phyloP scores from a whole-genome alignment of 2,329 filamentous ascomycete species.

The Pestalotiopsis sp. region DNA sequence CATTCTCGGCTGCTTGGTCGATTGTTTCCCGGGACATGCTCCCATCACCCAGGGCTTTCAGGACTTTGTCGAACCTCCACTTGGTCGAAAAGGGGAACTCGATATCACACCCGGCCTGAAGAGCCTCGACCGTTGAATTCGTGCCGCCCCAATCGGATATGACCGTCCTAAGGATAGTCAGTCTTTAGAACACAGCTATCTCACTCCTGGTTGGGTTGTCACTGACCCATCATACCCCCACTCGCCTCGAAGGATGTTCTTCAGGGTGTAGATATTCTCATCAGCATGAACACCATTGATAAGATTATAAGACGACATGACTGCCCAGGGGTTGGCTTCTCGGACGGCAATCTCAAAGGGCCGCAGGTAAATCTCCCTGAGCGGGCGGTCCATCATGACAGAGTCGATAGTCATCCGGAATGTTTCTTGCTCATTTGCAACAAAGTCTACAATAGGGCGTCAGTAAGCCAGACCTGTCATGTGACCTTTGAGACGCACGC shows the following conservation, averaged over 20 bases:
- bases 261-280: slow-evolving; percentile 55
- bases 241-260: slow-evolving; percentile 58
- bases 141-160: slow-evolving; percentile 61
- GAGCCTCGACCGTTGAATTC: slow-evolving; percentile 56
- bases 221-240: slow-evolving; percentile 62
- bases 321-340: slow-evolving; percentile 67
- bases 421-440: slow-evolving; percentile 74
- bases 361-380: slow-evolving; percentile 71
- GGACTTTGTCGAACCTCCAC: slow-evolving; percentile 57
- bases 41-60: slow-evolving; percentile 51
- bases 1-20: slow-evolving; percentile 59
- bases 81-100: slow-evolving; percentile 59
- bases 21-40: slow-evolving; percentile 48
- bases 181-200: slow-evolving; percentile 18
- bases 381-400: slow-evolving; percentile 61
- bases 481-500: slow-evolving; percentile 45
- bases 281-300: slow-evolving; percentile 64
- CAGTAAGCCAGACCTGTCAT: slow-evolving; percentile 11
- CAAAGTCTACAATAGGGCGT: slow-evolving; percentile 49
- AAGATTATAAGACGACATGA: slow-evolving; percentile 70
- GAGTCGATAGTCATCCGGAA: slow-evolving; percentile 65
- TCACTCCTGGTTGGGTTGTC: background rate
- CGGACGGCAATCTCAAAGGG: slow-evolving; percentile 73
- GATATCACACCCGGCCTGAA: slow-evolving; percentile 56
- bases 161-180: slow-evolving; percentile 41